A percentile compares a stretch with the other conserved stretches of the same genome.
These are phyloP conservation scores for Trypanosoma melophagium DNA, from an alignment of 208 protist genomes.

Conservation along the genomic window DNA sequence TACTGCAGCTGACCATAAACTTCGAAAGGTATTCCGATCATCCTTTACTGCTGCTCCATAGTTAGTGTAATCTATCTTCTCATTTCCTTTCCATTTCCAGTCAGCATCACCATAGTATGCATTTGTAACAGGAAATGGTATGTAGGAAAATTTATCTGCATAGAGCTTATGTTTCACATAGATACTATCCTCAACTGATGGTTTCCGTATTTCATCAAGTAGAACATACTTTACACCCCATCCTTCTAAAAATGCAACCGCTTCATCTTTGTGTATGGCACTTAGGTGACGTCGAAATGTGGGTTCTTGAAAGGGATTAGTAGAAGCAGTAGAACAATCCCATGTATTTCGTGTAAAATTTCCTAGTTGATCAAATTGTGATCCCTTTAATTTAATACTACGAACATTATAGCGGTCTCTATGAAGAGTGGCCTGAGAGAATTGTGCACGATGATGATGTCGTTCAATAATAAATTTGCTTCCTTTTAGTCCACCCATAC, in stretches of 20 bases:
- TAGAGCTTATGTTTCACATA: constrained; percentile 78
- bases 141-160: constrained; percentile 82
- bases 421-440: constrained; percentile 46
- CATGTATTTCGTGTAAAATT: constrained; percentile 67
- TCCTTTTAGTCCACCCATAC: constrained; percentile 41
- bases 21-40: constrained; percentile 36
- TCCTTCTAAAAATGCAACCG: constrained; percentile 68
- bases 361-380: constrained; percentile 67
- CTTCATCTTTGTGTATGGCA: constrained; percentile 59
- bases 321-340: constrained; percentile 50
- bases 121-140: constrained; percentile 71
- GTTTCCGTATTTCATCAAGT: constrained; percentile 80
- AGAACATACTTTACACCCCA: constrained; percentile 84
- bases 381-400: constrained; percentile 46
- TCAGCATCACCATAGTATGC: constrained; percentile 73
- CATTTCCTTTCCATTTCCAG: constrained; percentile 81
- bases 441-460: constrained; percentile 65
- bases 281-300: constrained; percentile 39
- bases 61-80: constrained; percentile 69
- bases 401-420: constrained; percentile 59
- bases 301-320: constrained; percentile 60
- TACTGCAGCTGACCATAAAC: constrained; percentile 32
- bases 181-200: constrained; percentile 65
- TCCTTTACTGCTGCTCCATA: constrained; percentile 61
- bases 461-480: constrained; percentile 70